phyloP scores from a whole-genome alignment of 2,329 filamentous ascomycete genomes.

The Huntiella moniliformis region DNA sequence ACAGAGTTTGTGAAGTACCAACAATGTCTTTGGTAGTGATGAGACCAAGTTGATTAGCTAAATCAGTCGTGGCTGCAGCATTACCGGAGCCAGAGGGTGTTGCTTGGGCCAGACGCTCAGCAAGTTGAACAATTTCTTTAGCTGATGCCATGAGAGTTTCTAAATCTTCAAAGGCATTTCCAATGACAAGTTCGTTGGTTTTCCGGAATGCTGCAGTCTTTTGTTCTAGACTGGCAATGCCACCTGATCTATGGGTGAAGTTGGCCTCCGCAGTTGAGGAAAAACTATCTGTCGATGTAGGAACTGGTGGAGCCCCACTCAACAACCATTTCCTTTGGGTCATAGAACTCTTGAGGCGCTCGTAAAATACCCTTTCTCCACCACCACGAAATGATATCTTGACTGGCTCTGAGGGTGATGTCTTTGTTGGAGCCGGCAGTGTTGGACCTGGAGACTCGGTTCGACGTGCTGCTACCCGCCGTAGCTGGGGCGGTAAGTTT shows the following conservation, averaged over 20 bases:
- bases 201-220: conserved; percentile 67
- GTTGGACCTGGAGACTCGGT: conserved; percentile 64
- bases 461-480: conserved; percentile 21
- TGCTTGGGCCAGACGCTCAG: conserved; percentile 57
- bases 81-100: conserved; percentile 19
- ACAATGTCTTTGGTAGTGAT: conserved; percentile 94
- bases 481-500: conserved; percentile 20
- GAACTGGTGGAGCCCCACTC: conserved; percentile 73
- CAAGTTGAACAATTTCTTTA: conserved; percentile 85
- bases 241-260: conserved; percentile 41
- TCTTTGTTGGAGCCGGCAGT: conserved; percentile 22
- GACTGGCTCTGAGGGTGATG: conserved; percentile 52
- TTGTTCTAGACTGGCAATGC: conserved; percentile 82
- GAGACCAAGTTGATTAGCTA: conserved; percentile 55
- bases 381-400: conserved; percentile 85
- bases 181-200: conserved; percentile 86
- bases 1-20: conserved; percentile 61
- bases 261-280: conserved; percentile 12
- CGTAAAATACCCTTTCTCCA: conserved; percentile 77
- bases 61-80: conserved; percentile 49
- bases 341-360: conserved; percentile 70
- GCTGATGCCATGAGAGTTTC: conserved; percentile 95
- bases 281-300: conserved; percentile 31
- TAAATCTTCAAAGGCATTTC: conserved; percentile 84
- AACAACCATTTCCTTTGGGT: conserved; percentile 92